These are phyloP conservation scores for Aspergillus floridensis DNA, from an alignment of 2,329 filamentous ascomycete genomes.

Conservation along the genomic window DNA sequence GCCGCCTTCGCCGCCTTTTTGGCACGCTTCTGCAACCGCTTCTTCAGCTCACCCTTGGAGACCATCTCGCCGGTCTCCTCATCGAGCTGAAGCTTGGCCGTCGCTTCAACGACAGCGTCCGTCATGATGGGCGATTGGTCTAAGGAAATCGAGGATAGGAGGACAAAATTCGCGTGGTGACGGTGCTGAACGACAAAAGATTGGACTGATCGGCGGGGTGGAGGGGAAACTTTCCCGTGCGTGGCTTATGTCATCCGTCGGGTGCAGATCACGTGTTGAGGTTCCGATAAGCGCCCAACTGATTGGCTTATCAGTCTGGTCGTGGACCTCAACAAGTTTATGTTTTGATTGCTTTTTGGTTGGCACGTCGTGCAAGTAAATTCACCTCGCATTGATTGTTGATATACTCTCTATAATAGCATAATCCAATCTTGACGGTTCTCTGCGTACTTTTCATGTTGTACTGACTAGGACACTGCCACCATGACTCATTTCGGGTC, in stretches of 20 bases:
- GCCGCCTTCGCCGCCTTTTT: slow-evolving; percentile 33
- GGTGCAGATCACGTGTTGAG: not conserved
- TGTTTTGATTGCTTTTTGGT: no score
- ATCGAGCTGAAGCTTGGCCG: slow-evolving; percentile 23
- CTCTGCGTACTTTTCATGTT: no score
- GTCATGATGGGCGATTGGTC: slow-evolving; percentile 15
- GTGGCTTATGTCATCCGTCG: not conserved
- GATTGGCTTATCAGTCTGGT: not conserved
- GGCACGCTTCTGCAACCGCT: slow-evolving; percentile 25
- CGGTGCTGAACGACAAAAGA: not conserved
- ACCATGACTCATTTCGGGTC: not conserved
- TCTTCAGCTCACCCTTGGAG: slow-evolving; percentile 30
- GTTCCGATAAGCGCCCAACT: not conserved
- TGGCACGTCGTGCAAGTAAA: no score
- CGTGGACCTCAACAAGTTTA: no score
- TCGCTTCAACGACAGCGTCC: slow-evolving; percentile 16
- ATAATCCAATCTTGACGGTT: no score
- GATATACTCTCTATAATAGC: no score
- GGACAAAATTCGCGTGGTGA: not conserved
- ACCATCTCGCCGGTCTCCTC: slow-evolving; percentile 24
- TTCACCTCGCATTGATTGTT: no score
- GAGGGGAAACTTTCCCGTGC: not conserved
- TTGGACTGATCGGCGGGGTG: not conserved
- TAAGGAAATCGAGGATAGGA: not conserved
- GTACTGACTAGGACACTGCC: not conserved